These are phyloP conservation scores for Nitzschia sp. DNA, from an alignment of 108 stramenopile genomes.

Conservation along the genomic window DNA sequence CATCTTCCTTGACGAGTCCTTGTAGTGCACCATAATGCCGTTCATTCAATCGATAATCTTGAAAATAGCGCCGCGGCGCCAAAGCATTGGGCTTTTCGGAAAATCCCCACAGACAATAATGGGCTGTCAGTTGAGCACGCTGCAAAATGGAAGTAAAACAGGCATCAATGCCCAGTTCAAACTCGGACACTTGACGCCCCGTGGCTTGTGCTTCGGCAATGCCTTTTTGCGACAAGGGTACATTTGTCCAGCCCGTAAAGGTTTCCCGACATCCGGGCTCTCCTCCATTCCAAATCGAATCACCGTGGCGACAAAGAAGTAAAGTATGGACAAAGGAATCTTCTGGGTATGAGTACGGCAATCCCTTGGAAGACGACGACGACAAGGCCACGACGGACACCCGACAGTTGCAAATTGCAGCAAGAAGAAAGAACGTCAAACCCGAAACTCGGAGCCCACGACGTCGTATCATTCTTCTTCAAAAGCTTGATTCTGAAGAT, in stretches of 20 bases:
- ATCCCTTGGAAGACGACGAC: not conserved
- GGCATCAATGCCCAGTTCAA: constrained; percentile 47
- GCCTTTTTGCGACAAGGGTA: constrained; percentile 54
- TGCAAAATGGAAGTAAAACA: constrained; percentile 53
- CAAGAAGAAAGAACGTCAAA: no score
- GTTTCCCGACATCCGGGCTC: constrained; percentile 57
- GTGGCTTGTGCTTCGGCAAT: constrained; percentile 48
- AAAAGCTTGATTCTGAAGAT: no score
- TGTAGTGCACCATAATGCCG: constrained; percentile 57
- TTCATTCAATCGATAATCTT: constrained; percentile 60
- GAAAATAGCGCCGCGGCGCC: constrained; percentile 31
- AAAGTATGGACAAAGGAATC: constrained; percentile 46
- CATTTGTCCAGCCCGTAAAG: constrained; percentile 75
- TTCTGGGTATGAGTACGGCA: not conserved
- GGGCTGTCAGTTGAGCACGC: constrained; percentile 57
- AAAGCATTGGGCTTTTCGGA: constrained; percentile 17
- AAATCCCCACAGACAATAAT: constrained; percentile 61
- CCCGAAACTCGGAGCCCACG: no score
- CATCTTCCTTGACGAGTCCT: constrained; percentile 48
- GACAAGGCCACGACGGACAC: no score
- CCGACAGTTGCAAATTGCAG: no score
- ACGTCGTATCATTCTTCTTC: no score
- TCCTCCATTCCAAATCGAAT: constrained; percentile 66
- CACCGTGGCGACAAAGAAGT: constrained; percentile 65
- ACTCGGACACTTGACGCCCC: constrained; percentile 36